Evolutionary conservation across 371 early-diverging fungal genomes (phyloP).

Genomic region (Rhizopus arrhizus): DNA sequence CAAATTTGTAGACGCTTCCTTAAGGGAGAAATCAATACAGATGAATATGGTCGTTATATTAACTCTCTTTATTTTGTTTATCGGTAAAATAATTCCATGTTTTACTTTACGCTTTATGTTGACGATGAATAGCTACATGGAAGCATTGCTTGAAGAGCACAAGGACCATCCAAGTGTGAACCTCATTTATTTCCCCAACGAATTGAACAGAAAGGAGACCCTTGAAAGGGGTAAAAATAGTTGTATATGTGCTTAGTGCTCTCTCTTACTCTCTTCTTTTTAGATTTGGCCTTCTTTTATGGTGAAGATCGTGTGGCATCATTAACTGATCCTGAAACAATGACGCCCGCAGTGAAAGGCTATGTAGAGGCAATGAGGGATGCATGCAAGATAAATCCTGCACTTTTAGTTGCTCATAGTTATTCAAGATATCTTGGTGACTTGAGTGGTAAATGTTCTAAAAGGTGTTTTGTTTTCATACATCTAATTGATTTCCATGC

Average conservation of each 20-base stretch:
- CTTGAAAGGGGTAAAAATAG: slow-evolving; percentile 38
- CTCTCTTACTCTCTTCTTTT: not conserved
- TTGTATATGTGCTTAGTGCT: not conserved
- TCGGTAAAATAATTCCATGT: not conserved
- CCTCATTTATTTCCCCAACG: slow-evolving; percentile 59
- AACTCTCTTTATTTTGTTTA: slow-evolving; percentile 52
- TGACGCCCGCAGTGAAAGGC: slow-evolving; percentile 58
- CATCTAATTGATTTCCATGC: not conserved
- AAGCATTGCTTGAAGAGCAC: slow-evolving; percentile 53
- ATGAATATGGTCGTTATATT: slow-evolving; percentile 55
- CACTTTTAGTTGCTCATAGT: slow-evolving; percentile 59
- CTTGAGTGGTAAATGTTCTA: slow-evolving; percentile 56
- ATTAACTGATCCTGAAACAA: slow-evolving; percentile 37
- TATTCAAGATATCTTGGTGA: slow-evolving; percentile 69
- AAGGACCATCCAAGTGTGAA: slow-evolving; percentile 53
- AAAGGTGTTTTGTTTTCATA: slow-evolving; percentile 17
- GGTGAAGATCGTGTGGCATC: slow-evolving; percentile 47
- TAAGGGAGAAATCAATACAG: slow-evolving; percentile 48
- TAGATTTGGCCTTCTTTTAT: slow-evolving; percentile 60
- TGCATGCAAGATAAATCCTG: slow-evolving; percentile 52
- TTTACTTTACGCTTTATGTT: not conserved
- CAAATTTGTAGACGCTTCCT: slow-evolving; percentile 40
- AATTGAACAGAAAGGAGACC: slow-evolving; percentile 48
- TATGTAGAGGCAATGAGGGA: slow-evolving; percentile 55
- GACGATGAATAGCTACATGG: slow-evolving; percentile 43